Base-by-base conservation (phyloP, 345 rosid genomes). In the Draba incana region DNA sequence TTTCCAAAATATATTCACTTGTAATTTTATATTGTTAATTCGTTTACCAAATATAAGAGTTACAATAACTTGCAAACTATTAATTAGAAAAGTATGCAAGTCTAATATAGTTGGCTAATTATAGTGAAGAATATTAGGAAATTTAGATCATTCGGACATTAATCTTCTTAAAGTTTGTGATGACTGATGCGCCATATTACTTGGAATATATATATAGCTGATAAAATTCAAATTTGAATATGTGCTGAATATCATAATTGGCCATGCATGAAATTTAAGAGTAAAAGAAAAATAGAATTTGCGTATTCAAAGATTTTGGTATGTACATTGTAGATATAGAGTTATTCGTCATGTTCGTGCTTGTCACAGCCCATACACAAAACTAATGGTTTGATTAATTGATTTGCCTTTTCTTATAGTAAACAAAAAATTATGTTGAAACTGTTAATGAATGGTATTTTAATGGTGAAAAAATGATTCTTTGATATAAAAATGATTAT, bases 1-100 rank as follows among this genome's bases (percentile, higher is more conserved):
- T 11, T 64, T 8, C 35, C 0, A 2, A 47, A 39, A 28, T 24
- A 28, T 14, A 47, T 5, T 9, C 51, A 27, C 58, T 54, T 64
- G 70, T 55, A 39, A 5, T 37, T 64, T 62, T 56, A 47, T 30
- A 39, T 39, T 71, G 16, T 38, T 35, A 62, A 15, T 27, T 70
- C 8, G 27, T 27, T 45, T 62, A 38, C 62, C 54, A 71, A n/a
- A 20, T 2, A 28, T 5, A 28, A 51, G 3, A 69, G 16, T 4
- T 7, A 5, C 8, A 54, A 13, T 12, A 25, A 13, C 23, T 20
- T 23, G 35, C 55, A 33, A 10, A 42, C 8, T 20, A 9, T 9
- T 23, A 53, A 6, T 24, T 44, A 8, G 15, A 71, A 71, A 62
- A 12, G 7, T 61, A 70, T 43, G 20, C 15, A 8, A 14, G 37